Evolutionary conservation across 495 filamentous ascomycete genomes (phyloP).

Genomic region (Penicillium fimorum): DNA sequence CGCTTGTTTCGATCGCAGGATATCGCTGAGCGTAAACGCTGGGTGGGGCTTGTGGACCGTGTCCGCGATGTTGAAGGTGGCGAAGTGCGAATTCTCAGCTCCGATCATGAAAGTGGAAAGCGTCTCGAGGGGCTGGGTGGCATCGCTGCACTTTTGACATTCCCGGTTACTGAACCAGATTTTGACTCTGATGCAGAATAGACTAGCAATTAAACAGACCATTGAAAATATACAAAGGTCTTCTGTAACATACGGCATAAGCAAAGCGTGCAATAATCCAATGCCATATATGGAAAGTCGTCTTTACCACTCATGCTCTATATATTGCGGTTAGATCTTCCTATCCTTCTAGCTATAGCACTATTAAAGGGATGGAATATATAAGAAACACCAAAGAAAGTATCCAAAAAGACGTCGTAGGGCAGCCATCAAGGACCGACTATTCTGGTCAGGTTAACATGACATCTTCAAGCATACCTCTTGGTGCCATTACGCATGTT

Average conservation of each 20-base stretch:
- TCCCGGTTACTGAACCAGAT: constrained; percentile 70
- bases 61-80: constrained; percentile 84
- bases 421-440: no score
- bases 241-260: background rate
- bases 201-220: background rate
- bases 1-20: constrained; percentile 80
- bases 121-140: constrained; percentile 80
- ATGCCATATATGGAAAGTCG: background rate
- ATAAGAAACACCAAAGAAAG: no score
- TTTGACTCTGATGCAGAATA: constrained; percentile 35
- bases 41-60: constrained; percentile 83
- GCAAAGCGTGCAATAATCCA: background rate
- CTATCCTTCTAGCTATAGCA: no score
- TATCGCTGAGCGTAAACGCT: constrained; percentile 73
- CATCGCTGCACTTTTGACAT: constrained; percentile 88
- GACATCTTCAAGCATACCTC: no score
- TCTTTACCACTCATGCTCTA: no score
- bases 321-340: no score
- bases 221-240: background rate
- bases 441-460: no score
- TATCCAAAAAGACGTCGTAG: no score
- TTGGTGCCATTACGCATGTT: no score
- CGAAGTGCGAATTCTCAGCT: constrained; percentile 83
- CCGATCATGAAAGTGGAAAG: constrained; percentile 91
- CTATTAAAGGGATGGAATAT: no score